phyloP scores from a whole-genome alignment of 1,284 basidiomycete genomes.

The Marasmius sp. region DNA sequence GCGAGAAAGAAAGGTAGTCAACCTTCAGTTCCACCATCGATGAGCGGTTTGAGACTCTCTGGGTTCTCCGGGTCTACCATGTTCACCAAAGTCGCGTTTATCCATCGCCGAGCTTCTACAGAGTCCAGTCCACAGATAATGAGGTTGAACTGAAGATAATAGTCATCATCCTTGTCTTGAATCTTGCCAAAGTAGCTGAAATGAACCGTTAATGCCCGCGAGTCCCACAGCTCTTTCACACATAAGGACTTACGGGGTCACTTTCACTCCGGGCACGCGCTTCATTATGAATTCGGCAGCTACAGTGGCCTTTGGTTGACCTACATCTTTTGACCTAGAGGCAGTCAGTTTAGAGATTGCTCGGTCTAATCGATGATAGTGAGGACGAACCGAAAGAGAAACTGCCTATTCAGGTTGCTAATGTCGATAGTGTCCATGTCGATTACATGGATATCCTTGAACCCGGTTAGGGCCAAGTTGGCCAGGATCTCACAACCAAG shows the following conservation, averaged over 20 bases:
- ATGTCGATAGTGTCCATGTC: constrained; percentile 99
- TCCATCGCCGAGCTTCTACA: constrained; percentile 96
- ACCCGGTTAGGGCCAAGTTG: constrained; percentile 91
- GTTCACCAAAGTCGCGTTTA: constrained; percentile 95
- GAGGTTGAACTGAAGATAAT: constrained; percentile 96
- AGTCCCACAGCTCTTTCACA: background rate
- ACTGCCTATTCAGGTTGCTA: constrained; percentile 98
- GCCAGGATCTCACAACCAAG: constrained; percentile 94
- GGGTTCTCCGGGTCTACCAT: constrained; percentile 90
- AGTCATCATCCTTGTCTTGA: constrained; percentile 95
- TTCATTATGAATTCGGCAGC: constrained; percentile 97
- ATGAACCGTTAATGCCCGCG: constrained; percentile 15
- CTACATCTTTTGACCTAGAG: constrained; percentile 84
- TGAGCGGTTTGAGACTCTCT: constrained; percentile 95
- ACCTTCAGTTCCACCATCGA: constrained; percentile 99
- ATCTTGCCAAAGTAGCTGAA: constrained; percentile 93
- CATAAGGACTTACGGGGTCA: constrained; percentile 76
- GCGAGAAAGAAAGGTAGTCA: constrained; percentile 9
- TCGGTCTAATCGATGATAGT: background rate
- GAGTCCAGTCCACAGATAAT: constrained; percentile 99
- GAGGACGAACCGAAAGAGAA: constrained; percentile 85
- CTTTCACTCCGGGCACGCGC: constrained; percentile 89
- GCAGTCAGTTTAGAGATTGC: background rate
- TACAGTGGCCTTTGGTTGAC: constrained; percentile 89
- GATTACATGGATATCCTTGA: constrained; percentile 98